These are phyloP conservation scores for Jamesozyma hellenica DNA, from an alignment of 805 yeast species.

Conservation along the genomic window DNA sequence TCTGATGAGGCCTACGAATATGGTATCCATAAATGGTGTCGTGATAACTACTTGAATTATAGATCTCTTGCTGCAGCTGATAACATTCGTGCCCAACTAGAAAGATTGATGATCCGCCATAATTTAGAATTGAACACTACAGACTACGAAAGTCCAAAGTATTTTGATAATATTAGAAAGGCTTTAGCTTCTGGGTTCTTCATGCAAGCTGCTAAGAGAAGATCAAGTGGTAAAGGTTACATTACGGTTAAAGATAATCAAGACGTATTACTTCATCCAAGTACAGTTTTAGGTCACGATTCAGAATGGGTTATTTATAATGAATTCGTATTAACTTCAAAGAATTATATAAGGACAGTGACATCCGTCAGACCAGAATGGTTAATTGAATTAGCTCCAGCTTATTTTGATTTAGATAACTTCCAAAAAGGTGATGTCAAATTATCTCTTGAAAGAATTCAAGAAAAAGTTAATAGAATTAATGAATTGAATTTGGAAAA, in stretches of 20 bases:
- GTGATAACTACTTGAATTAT: conserved; percentile 75
- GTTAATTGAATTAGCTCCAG: conserved; percentile 70
- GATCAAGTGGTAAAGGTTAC: conserved; percentile 71
- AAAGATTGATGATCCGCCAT: conserved; percentile 70
- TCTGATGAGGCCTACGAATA: conserved; percentile 59
- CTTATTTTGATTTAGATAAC: conserved; percentile 52
- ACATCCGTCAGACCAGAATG: conserved; percentile 87
- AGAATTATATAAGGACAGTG: conserved; percentile 90
- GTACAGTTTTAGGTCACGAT: conserved; percentile 79
- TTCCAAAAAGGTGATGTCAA: conserved; percentile 66
- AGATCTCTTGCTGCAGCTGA: conserved; percentile 81
- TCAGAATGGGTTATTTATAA: conserved; percentile 92
- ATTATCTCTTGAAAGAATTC: conserved; percentile 53
- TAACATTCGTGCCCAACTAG: conserved; percentile 74
- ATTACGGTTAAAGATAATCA: conserved; percentile 92
- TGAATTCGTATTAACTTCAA: conserved; percentile 87
- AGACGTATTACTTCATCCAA: conserved; percentile 89
- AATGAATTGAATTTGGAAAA: conserved; percentile 26
- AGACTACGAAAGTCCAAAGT: conserved; percentile 53
- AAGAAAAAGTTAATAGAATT: conserved; percentile 39
- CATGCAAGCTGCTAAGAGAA: conserved; percentile 95
- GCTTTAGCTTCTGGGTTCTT: conserved; percentile 90
- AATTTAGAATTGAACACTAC: conserved; percentile 67
- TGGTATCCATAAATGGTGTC: conserved; percentile 78
- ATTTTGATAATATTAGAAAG: conserved; percentile 70